A percentile compares a stretch with the other conserved stretches of the same genome.
Evolutionary conservation across 805 yeast species (phyloP).

Genomic region (Starmera quercuum): DNA sequence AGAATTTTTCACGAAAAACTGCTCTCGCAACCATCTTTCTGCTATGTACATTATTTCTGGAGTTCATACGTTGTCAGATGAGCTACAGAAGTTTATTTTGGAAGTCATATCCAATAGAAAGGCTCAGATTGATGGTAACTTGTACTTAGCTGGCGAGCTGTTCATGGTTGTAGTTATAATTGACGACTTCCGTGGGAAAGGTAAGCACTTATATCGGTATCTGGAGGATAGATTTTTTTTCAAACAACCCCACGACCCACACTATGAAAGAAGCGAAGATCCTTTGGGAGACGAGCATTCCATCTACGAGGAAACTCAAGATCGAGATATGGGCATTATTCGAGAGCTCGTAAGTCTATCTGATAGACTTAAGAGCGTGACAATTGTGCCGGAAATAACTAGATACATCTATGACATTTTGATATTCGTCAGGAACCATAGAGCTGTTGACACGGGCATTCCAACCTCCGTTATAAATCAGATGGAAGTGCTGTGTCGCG

Average conservation of each 20-base stretch:
- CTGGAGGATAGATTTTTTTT: conserved; percentile 1
- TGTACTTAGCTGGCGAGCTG: neutral
- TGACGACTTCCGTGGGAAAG: neutral
- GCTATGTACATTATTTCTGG: neutral
- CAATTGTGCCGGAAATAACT: conserved; percentile 39
- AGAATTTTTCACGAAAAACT: neutral
- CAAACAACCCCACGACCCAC: conserved; percentile 1
- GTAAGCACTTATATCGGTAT: neutral
- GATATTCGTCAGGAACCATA: conserved; percentile 43
- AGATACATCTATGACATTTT: conserved; percentile 52
- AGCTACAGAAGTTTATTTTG: neutral
- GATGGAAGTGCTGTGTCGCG: conserved; percentile 29
- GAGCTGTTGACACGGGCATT: conserved; percentile 46
- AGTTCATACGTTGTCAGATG: neutral
- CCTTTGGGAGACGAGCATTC: neutral
- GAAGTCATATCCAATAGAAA: neutral
- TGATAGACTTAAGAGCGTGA: neutral
- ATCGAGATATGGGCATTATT: neutral
- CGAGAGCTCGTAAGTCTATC: neutral
- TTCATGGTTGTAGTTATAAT: neutral
- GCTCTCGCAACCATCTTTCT: neutral
- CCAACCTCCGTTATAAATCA: conserved; percentile 39
- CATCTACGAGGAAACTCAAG: neutral
- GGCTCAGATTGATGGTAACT: neutral
- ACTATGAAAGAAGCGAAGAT: neutral